Conservation (phyloP, 768 basidiomycete genomes). For the Phylloporus sp. region DNA sequence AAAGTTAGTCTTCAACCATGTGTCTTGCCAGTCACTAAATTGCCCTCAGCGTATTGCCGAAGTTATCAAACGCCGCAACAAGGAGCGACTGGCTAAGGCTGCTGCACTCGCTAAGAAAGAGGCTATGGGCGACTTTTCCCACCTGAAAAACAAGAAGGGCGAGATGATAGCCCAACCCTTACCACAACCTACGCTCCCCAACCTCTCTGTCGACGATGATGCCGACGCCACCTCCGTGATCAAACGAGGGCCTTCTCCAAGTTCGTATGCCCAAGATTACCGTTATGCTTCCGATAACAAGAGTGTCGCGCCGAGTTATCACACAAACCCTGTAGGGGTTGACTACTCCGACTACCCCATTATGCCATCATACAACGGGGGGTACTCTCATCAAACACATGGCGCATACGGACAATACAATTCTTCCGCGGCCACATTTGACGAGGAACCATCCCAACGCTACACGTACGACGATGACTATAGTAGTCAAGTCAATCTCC, state of each 20-base stretch:
- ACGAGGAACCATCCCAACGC: conserved; percentile 46
- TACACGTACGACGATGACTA: conserved; percentile 66
- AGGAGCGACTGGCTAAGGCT: conserved; percentile 78
- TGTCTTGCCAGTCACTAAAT: conserved; percentile 11
- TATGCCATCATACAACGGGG: conserved; percentile 71
- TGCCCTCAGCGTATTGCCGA: conserved; percentile 76
- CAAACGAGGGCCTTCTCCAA: conserved; percentile 53
- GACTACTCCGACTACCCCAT: conserved; percentile 53
- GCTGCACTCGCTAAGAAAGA: conserved; percentile 85
- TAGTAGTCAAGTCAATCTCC: conserved; percentile 59
- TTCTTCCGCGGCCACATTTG: conserved; percentile 53
- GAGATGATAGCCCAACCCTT: conserved; percentile 74
- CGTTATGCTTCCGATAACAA: conserved; percentile 51
- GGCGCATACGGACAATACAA: conserved; percentile 54
- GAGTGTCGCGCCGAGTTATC: conserved; percentile 35
- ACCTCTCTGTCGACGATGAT: conserved; percentile 80
- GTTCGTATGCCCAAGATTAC: conserved; percentile 52
- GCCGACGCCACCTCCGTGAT: conserved; percentile 53
- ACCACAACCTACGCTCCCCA: conserved; percentile 93
- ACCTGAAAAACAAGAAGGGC: conserved; percentile 91
- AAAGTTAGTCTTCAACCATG: conserved; percentile 53
- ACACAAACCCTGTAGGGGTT: conserved; percentile 38
- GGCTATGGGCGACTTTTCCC: conserved; percentile 85
- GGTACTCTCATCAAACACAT: conserved; percentile 57
- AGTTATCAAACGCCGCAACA: conserved; percentile 88